Evolutionary conservation across 1,284 basidiomycete genomes (phyloP).

Genomic region (Malassezia equina): DNA sequence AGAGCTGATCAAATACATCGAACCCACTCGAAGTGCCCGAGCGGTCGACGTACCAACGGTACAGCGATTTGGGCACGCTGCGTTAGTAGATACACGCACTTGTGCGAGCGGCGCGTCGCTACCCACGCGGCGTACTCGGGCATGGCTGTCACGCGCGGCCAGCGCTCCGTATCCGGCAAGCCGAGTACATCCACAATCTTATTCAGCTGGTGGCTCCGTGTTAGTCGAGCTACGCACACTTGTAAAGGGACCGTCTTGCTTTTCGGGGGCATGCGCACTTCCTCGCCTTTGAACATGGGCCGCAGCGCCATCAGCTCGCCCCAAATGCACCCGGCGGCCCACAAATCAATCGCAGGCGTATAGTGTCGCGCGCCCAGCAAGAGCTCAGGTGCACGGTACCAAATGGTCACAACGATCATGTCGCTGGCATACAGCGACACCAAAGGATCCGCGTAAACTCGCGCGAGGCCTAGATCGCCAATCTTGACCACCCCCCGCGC

Average conservation of each 20-base stretch:
- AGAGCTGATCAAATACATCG: constrained; percentile 32
- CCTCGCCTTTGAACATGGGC: constrained; percentile 98
- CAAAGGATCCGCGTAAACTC: constrained; percentile 72
- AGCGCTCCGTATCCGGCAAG: constrained; percentile 70
- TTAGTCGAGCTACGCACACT: constrained; percentile 23
- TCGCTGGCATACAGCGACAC: constrained; percentile 69
- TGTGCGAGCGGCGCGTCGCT: constrained; percentile 5
- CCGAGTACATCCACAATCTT: constrained; percentile 93
- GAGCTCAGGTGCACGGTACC: constrained; percentile 94
- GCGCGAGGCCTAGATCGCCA: constrained; percentile 86
- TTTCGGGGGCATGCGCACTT: constrained; percentile 72
- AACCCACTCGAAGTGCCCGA: constrained; percentile 49
- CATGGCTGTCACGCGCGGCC: constrained; percentile 78
- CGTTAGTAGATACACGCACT: background rate
- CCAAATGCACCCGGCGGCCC: constrained; percentile 94
- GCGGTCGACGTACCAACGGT: constrained; percentile 66
- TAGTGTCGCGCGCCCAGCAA: constrained; percentile 92
- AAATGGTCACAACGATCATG: constrained; percentile 98
- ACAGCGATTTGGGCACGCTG: constrained; percentile 61
- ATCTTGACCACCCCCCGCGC: constrained; percentile 85
- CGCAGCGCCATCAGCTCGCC: constrained; percentile 84
- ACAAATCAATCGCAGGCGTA: constrained; percentile 92
- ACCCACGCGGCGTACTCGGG: constrained; percentile 63
- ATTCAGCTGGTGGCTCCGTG: constrained; percentile 68
- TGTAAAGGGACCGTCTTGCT: constrained; percentile 43